Evolutionary conservation across 1,284 basidiomycete species (phyloP).

Genomic region (Somion occarium): DNA sequence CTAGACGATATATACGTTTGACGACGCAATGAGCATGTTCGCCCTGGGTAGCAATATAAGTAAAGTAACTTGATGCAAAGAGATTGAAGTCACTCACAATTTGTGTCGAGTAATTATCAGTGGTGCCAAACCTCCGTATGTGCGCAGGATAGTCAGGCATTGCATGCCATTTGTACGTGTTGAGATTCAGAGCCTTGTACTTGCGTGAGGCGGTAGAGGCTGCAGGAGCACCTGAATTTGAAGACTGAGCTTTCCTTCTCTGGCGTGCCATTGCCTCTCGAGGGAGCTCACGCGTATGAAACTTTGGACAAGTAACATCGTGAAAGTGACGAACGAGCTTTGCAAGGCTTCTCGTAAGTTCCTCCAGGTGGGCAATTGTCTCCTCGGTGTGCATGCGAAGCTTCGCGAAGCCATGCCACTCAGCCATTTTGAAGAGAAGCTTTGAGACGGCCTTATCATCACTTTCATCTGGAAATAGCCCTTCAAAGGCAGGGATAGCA

Average conservation of each 20-base stretch:
- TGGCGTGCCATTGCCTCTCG: conserved; percentile 12
- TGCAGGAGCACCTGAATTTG: not conserved
- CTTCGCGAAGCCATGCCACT: conserved; percentile 28
- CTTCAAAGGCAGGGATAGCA: conserved; percentile 25
- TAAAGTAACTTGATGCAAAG: not conserved
- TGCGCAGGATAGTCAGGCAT: conserved; percentile 18
- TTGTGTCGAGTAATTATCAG: too few relatives aligned
- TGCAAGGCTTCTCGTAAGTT: conserved; percentile 16
- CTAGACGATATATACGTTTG: not conserved
- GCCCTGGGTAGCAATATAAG: not conserved
- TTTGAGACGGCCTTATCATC: conserved; percentile 17
- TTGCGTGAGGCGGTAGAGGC: not conserved
- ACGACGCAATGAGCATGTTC: not conserved
- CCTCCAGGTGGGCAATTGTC: conserved; percentile 16
- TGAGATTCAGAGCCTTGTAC: conserved; percentile 14
- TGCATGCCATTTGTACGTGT: conserved; percentile 21
- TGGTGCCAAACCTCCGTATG: conserved; percentile 16
- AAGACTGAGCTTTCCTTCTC: not conserved
- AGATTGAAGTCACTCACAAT: not conserved
- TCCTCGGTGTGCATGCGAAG: conserved; percentile 25
- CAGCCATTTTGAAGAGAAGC: conserved; percentile 19
- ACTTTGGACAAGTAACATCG: conserved; percentile 12
- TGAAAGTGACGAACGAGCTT: conserved; percentile 14
- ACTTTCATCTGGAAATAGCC: conserved; percentile 15
- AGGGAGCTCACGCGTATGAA: conserved; percentile 16